Conservation (phyloP, 306 rosid genomes). For the Echinosophora koreensis region DNA sequence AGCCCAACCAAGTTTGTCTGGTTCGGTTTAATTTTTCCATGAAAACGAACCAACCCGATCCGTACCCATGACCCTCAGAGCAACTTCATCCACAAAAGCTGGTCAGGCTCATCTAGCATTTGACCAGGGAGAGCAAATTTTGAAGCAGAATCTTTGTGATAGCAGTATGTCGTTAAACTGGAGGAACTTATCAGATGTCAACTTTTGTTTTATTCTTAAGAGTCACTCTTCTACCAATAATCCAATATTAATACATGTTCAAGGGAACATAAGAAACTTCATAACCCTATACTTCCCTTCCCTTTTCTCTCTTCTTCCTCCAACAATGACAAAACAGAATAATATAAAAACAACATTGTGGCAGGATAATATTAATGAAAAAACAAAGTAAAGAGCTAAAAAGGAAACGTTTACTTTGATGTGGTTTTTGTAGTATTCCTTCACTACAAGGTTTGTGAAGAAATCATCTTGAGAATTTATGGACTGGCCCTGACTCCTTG, state of each 20-base stretch:
- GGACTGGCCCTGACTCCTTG: conserved; percentile 54
- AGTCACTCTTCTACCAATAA: background rate
- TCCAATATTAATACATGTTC: background rate
- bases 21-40: too few species aligned
- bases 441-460: conserved; percentile 64
- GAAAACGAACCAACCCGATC: too few species aligned
- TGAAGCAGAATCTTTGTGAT: background rate
- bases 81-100: background rate
- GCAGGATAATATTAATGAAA: background rate
- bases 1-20: too few species aligned
- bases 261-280: background rate
- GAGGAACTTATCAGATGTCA: background rate
- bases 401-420: conserved; percentile 57
- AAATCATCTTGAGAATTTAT: conserved; percentile 71
- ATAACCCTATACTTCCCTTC: background rate
- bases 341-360: background rate
- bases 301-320: background rate
- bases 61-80: background rate
- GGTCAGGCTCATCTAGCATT: conserved; percentile 5
- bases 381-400: background rate
- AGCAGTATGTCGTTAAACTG: background rate
- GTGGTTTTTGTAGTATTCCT: conserved; percentile 39
- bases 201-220: too few species aligned
- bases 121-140: background rate
- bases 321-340: background rate